Evolutionary conservation across 169 alveolate genomes (phyloP).

Genomic region (Eimeria maxima): DNA sequence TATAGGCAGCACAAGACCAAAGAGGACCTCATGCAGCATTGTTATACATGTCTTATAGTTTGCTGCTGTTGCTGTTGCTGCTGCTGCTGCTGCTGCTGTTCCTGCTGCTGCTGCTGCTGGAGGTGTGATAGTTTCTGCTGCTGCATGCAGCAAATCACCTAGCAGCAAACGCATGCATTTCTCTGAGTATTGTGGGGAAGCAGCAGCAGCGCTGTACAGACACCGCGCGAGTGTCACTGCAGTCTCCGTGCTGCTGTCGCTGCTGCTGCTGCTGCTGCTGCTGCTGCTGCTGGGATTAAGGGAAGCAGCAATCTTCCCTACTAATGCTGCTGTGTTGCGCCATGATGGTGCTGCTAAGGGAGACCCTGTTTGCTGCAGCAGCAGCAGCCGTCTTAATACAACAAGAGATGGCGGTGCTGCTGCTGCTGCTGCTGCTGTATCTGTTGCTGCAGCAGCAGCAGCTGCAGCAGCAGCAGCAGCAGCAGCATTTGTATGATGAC

Average conservation of each 20-base stretch:
- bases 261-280: constrained; percentile 30
- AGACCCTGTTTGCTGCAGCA: constrained; percentile 67
- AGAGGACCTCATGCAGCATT: constrained; percentile 33
- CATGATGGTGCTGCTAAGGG: constrained; percentile 37
- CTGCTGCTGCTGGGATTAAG: constrained; percentile 57
- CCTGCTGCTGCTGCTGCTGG: constrained; percentile 41
- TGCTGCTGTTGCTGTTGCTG: neutral
- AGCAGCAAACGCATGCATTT: constrained; percentile 7
- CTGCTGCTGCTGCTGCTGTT: constrained; percentile 17
- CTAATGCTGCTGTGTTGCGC: constrained; percentile 38
- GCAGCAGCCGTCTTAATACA: constrained; percentile 54
- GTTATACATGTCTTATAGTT: constrained; percentile 40
- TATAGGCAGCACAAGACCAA: constrained; percentile 15
- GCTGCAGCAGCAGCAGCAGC: constrained; percentile 59
- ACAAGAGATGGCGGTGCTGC: constrained; percentile 38
- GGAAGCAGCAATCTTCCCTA: constrained; percentile 19
- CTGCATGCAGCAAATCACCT: constrained; percentile 35
- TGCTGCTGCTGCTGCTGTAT: constrained; percentile 43
- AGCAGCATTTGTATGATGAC: constrained; percentile 12
- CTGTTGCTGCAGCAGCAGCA: neutral
- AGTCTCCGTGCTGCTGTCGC: constrained; percentile 10
- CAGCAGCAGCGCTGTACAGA: constrained; percentile 63
- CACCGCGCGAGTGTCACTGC: constrained; percentile 40
- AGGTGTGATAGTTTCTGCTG: neutral
- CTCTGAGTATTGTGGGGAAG: constrained; percentile 44